A percentile compares a stretch with the other conserved stretches of the same genome.
Conservation (phyloP, 148 eudicot species). For the Pouteria glomerata region DNA sequence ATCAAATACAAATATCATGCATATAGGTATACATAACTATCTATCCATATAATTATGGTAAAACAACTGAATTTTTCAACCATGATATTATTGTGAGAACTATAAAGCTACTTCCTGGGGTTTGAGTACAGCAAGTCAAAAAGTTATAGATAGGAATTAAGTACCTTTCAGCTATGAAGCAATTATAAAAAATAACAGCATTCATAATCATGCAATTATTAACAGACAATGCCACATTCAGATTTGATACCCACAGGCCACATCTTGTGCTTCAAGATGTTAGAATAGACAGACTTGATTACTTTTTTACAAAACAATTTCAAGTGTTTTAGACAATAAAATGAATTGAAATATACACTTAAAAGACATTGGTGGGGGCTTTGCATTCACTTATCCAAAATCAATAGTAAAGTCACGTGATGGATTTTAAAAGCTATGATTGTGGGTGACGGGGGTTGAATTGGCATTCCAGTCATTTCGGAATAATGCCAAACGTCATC, state of each 20-base stretch:
- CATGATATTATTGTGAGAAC: neutral
- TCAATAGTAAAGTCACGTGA: neutral
- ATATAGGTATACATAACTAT: neutral
- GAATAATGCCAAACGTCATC: too few species aligned
- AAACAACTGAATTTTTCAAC: neutral
- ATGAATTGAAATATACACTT: neutral
- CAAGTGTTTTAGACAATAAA: neutral
- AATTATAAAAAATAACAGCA: neutral
- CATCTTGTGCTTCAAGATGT: neutral
- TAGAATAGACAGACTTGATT: neutral
- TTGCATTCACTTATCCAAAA: neutral
- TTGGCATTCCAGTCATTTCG: too few species aligned
- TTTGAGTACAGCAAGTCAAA: too few species aligned
- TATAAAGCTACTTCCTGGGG: neutral
- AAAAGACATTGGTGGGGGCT: neutral
- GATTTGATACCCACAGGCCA: neutral
- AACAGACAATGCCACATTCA: neutral
- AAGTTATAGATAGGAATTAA: neutral
- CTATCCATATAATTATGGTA: neutral
- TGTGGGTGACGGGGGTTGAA: too few species aligned
- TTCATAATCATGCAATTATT: neutral
- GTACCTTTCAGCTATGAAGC: neutral
- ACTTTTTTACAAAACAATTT: neutral
- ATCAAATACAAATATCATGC: neutral
- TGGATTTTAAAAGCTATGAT: neutral